Percentiles rank a stretch among this genome's conserved stretches.
These are phyloP conservation scores for Solanum sejunctum DNA, from an alignment of 257 asterid genomes.

Conservation along the genomic window DNA sequence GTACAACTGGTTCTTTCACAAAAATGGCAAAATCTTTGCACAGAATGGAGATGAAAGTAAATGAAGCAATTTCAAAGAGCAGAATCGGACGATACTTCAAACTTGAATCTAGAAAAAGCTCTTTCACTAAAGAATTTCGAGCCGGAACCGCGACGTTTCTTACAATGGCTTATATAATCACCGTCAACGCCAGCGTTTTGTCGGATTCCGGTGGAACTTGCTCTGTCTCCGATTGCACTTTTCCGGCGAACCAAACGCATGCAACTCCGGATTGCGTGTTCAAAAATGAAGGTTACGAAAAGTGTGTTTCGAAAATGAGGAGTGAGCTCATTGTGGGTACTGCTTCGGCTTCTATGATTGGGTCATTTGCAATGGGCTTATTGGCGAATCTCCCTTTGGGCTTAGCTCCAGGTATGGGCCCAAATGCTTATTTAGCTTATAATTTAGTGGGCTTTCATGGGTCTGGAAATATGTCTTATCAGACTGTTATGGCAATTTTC, in stretches of 20 bases:
- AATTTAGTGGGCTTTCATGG: slow-evolving; percentile 76
- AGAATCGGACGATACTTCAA: slow-evolving; percentile 49
- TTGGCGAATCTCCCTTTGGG: slow-evolving; percentile 65
- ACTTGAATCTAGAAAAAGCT: slow-evolving; percentile 38
- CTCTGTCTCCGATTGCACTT: slow-evolving; percentile 29
- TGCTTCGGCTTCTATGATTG: slow-evolving; percentile 57
- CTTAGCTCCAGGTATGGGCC: slow-evolving; percentile 79
- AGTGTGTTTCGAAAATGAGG: slow-evolving; percentile 38
- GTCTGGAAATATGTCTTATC: slow-evolving; percentile 39
- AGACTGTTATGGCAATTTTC: slow-evolving; percentile 58
- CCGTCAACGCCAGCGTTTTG: slow-evolving; percentile 61
- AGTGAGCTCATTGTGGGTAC: slow-evolving; percentile 59
- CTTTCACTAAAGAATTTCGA: slow-evolving; percentile 34
- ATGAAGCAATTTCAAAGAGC: slow-evolving; percentile 36
- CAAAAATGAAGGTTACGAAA: slow-evolving; percentile 40
- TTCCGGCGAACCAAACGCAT: slow-evolving; percentile 6
- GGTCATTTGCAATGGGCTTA: slow-evolving; percentile 60
- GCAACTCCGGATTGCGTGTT: slow-evolving; percentile 27
- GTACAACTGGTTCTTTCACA: slow-evolving; percentile 3
- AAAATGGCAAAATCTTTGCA: slow-evolving; percentile 17
- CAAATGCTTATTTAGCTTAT: slow-evolving; percentile 58
- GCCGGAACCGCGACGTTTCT: slow-evolving; percentile 78
- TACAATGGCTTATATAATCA: slow-evolving; percentile 71
- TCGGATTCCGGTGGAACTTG: slow-evolving; percentile 65
- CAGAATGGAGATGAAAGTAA: slow-evolving; percentile 19